A percentile compares a stretch with the other conserved stretches of the same genome.
Evolutionary conservation across 129 eudicot species (phyloP).

Genomic region (Silybum marianum): DNA sequence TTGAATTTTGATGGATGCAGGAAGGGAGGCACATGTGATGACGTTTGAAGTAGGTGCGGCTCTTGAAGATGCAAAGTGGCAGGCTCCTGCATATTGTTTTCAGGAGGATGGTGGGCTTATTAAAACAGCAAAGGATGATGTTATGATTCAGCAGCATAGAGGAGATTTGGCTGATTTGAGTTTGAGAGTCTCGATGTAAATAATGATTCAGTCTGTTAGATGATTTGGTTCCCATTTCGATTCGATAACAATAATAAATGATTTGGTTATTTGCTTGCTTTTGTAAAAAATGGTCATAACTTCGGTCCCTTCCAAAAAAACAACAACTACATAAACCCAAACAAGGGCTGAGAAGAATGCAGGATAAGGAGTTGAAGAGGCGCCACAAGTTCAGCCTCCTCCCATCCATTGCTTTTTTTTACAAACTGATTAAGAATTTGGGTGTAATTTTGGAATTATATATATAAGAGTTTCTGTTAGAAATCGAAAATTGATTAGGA

Average conservation of each 20-base stretch:
- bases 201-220: not conserved
- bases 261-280: too few relatives aligned
- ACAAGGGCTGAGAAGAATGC: not conserved
- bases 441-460: too few relatives aligned
- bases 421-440: not conserved
- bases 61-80: slow-evolving; percentile 86
- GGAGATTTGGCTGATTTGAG: not conserved
- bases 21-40: slow-evolving; percentile 80
- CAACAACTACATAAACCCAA: not conserved
- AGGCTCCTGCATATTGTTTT: slow-evolving; percentile 81
- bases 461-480: too few relatives aligned
- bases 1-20: slow-evolving; percentile 36
- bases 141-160: not conserved
- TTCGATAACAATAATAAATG: not conserved
- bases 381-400: not conserved
- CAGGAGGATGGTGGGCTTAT: slow-evolving; percentile 13
- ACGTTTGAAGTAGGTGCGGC: slow-evolving; percentile 88
- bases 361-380: not conserved
- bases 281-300: too few relatives aligned
- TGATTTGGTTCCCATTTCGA: not conserved
- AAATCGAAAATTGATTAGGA: too few relatives aligned
- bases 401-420: not conserved
- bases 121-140: not conserved
- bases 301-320: too few relatives aligned
- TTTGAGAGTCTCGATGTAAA: not conserved